Evolutionary conservation across 192 early-diverging fungal genomes (phyloP).

Genomic region (Dimargaris cristalligena): DNA sequence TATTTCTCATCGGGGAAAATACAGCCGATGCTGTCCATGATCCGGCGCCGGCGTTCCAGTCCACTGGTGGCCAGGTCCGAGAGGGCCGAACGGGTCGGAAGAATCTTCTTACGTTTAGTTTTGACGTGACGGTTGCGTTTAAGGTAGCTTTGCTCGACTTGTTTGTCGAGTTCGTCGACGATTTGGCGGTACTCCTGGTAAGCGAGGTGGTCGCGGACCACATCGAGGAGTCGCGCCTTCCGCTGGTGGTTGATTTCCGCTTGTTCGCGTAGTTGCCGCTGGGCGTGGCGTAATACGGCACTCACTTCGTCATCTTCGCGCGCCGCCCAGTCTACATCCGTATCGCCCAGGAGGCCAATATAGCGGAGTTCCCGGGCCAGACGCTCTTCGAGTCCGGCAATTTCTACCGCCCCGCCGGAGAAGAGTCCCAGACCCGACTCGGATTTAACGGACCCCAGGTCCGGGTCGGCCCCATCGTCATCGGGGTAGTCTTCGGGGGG

Average conservation of each 20-base stretch:
- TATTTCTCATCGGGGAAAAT: conserved; percentile 29
- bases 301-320: conserved; percentile 61
- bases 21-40: conserved; percentile 48
- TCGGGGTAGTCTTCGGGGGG: conserved; percentile 18
- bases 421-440: too few relatives aligned
- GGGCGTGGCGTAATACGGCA: conserved; percentile 44
- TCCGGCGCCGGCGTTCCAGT: conserved; percentile 45
- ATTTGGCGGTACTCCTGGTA: conserved; percentile 80
- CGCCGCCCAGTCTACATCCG: conserved; percentile 52
- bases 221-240: conserved; percentile 43
- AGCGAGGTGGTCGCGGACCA: conserved; percentile 53
- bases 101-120: conserved; percentile 12
- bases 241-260: conserved; percentile 44
- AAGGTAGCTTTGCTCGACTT: conserved; percentile 72
- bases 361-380: conserved; percentile 65
- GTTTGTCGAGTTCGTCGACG: conserved; percentile 73
- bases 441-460: too few relatives aligned
- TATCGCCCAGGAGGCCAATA: conserved; percentile 64
- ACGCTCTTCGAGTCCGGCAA: conserved; percentile 58
- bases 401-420: conserved; percentile 22
- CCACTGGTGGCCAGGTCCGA: conserved; percentile 48
- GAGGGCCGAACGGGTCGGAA: conserved; percentile 28
- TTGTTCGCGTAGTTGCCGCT: conserved; percentile 55
- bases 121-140: conserved; percentile 60
- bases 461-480: conserved; percentile 12